A percentile compares a stretch with the other conserved stretches of the same genome.
Evolutionary conservation across 2,329 filamentous ascomycete species (phyloP).

Genomic region (Venturia asperata): DNA sequence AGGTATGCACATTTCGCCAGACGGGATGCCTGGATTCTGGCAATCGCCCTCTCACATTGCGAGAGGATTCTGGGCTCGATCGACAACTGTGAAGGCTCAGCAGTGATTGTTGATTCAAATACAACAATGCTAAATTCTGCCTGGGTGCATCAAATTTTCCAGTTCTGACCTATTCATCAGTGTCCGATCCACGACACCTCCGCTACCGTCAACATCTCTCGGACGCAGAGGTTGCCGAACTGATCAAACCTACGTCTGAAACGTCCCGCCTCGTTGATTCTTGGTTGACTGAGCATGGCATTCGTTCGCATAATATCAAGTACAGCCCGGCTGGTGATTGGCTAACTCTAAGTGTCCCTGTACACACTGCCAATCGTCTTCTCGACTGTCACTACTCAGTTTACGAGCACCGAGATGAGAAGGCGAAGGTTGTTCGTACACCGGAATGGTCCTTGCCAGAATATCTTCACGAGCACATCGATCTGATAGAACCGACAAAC

Average conservation of each 20-base stretch:
- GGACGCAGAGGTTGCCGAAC: slow-evolving; percentile 50
- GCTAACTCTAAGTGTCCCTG: slow-evolving; percentile 48
- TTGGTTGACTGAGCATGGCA: slow-evolving; percentile 54
- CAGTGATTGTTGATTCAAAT: neutral
- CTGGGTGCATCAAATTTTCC: neutral
- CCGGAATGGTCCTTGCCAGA: slow-evolving; percentile 53
- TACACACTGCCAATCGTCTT: slow-evolving; percentile 47
- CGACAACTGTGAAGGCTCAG: neutral
- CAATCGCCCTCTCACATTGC: neutral
- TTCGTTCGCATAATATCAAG: slow-evolving; percentile 33
- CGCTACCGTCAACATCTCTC: slow-evolving; percentile 57
- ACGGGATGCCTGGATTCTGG: neutral
- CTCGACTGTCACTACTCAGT: slow-evolving; percentile 44
- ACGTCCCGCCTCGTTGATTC: slow-evolving; percentile 44
- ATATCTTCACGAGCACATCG: slow-evolving; percentile 52
- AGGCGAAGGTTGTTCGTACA: slow-evolving; percentile 42
- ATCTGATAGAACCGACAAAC: slow-evolving; percentile 54
- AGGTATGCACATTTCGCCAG: slow-evolving; percentile 28
- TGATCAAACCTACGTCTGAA: slow-evolving; percentile 48
- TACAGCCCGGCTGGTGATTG: slow-evolving; percentile 52
- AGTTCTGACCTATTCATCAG: slow-evolving; percentile 21
- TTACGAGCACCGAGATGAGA: slow-evolving; percentile 50
- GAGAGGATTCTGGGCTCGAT: neutral
- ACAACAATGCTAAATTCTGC: neutral
- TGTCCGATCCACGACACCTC: slow-evolving; percentile 54